These are phyloP conservation scores for Xanthoconium stramineum DNA, from an alignment of 768 basidiomycete genomes.

Conservation along the genomic window DNA sequence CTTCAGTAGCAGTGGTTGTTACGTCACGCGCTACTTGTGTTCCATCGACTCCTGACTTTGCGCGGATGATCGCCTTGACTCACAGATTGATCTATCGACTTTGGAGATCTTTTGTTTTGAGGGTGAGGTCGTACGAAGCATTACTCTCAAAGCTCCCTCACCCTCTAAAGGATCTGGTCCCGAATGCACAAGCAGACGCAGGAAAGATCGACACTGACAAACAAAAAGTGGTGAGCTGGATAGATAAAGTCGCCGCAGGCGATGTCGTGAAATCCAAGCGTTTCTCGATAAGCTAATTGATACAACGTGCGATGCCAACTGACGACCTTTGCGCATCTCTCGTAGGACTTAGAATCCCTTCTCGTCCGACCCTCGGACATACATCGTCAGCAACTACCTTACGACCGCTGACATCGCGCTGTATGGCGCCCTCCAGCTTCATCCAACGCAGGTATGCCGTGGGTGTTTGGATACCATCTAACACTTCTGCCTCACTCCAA, in stretches of 20 bases:
- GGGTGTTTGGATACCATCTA: neutral
- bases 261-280: conserved; percentile 44
- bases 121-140: conserved; percentile 52
- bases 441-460: conserved; percentile 71
- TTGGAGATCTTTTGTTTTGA: conserved; percentile 14
- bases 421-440: conserved; percentile 87
- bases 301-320: neutral
- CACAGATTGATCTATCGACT: conserved; percentile 20
- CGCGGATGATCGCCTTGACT: conserved; percentile 20
- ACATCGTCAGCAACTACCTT: conserved; percentile 78
- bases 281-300: conserved; percentile 44
- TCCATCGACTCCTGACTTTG: neutral
- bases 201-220: conserved; percentile 62
- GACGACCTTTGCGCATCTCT: conserved; percentile 2
- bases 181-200: conserved; percentile 32
- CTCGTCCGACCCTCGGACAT: conserved; percentile 79
- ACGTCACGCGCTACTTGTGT: conserved; percentile 27
- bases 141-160: conserved; percentile 44
- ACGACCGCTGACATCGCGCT: conserved; percentile 90
- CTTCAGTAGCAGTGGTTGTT: neutral
- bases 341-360: conserved; percentile 66
- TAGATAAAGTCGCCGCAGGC: conserved; percentile 56
- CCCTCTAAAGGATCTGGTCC: conserved; percentile 57
- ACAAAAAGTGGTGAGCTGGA: conserved; percentile 65
- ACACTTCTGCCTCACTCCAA: conserved; percentile 6